Percentiles rank a stretch among this genome's conserved stretches.
phyloP scores from a whole-genome alignment of 176 grass and related monocot species.

The Triticum dicoccoides region DNA sequence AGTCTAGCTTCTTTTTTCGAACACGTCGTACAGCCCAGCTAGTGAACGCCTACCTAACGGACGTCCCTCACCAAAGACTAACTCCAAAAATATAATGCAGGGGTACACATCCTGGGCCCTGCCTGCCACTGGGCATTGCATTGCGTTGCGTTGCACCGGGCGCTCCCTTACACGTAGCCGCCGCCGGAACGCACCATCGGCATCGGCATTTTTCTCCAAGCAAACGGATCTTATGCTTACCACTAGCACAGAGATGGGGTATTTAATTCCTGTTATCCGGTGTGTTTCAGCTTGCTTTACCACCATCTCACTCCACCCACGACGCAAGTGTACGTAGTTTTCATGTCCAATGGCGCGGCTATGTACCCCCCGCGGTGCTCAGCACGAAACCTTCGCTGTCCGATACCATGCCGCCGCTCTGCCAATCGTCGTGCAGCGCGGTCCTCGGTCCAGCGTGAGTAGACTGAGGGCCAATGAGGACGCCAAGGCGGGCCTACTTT shows the following conservation, averaged over 20 bases:
- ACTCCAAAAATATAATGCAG: not conserved
- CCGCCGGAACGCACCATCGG: not conserved
- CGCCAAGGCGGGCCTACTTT: not conserved
- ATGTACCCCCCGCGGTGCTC: not conserved
- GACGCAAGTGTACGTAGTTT: not conserved
- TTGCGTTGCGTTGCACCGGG: not conserved
- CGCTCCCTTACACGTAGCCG: slow-evolving; percentile 8
- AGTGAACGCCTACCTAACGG: slow-evolving; percentile 1
- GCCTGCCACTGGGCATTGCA: not conserved
- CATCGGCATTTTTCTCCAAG: not conserved
- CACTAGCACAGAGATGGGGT: not conserved
- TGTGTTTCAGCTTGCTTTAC: slow-evolving; percentile 15
- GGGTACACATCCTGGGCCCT: not conserved
- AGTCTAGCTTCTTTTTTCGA: not conserved
- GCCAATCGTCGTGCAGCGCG: not conserved
- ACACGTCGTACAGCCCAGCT: not conserved
- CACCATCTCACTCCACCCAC: slow-evolving; percentile 10
- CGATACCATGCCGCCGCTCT: not conserved
- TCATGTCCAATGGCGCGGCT: not conserved
- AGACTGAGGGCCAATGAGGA: not conserved
- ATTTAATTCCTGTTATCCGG: not conserved
- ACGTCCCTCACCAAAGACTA: not conserved
- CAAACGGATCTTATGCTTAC: not conserved
- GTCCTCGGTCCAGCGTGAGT: not conserved
- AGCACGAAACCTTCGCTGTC: not conserved